Percentiles rank a stretch among this genome's conserved stretches.
Evolutionary conservation across 164 flowering plant species (phyloP).

Genomic region (Vitis cinerea): DNA sequence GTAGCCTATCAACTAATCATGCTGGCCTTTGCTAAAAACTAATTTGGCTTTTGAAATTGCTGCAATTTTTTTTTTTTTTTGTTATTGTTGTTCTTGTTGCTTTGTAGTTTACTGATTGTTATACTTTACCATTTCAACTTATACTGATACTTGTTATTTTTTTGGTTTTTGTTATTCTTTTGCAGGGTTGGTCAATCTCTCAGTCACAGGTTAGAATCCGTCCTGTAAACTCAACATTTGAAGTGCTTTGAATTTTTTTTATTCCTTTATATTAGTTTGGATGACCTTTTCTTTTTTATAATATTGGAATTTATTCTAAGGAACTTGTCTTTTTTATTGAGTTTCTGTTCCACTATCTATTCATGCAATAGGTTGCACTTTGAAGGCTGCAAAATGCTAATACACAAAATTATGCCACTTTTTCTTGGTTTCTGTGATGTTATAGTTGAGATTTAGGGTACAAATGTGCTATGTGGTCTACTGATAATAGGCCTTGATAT

Average conservation of each 20-base stretch:
- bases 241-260: background rate
- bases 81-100: background rate
- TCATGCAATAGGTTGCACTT: background rate
- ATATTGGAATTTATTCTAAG: background rate
- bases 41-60: slow-evolving; percentile 1
- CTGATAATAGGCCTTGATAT: too few species aligned
- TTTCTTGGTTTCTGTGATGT: too few species aligned
- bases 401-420: background rate
- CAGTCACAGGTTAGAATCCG: slow-evolving; percentile 66
- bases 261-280: background rate
- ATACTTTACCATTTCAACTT: background rate
- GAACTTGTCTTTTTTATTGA: background rate
- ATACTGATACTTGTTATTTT: slow-evolving; percentile 9
- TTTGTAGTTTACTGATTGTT: background rate
- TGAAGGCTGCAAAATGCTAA: too few species aligned
- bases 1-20: background rate
- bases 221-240: background rate
- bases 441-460: too few species aligned
- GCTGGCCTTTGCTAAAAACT: background rate
- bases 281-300: background rate
- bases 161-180: slow-evolving; percentile 16
- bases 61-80: background rate
- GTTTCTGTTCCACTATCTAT: background rate
- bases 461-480: too few species aligned
- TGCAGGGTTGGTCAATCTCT: slow-evolving; percentile 88